phyloP scores from a whole-genome alignment of 352 stramenopile genomes.

The Aphanomyces euteiches region DNA sequence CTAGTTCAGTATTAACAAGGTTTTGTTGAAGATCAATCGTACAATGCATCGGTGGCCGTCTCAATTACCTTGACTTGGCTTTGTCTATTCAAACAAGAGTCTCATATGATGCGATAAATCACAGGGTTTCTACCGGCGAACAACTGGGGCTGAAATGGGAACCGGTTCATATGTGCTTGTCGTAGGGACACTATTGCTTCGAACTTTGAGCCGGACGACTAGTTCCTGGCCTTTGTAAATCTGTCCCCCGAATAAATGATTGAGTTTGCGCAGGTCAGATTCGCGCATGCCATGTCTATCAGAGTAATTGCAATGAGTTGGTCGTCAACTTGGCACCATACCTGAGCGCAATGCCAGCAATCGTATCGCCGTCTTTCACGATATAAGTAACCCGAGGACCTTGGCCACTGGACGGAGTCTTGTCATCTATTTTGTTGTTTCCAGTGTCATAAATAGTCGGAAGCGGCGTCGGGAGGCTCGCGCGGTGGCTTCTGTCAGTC shows the following conservation, averaged over 20 bases:
- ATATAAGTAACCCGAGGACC: slow-evolving; percentile 32
- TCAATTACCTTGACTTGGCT: background rate
- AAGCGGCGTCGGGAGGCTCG: background rate
- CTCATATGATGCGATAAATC: slow-evolving; percentile 2
- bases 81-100: slow-evolving; percentile 31
- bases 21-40: background rate
- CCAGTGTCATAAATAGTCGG: background rate
- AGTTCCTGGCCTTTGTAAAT: slow-evolving; percentile 46
- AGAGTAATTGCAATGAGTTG: background rate
- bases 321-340: slow-evolving; percentile 20
- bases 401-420: background rate
- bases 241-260: slow-evolving; percentile 45
- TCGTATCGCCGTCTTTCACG: slow-evolving; percentile 44
- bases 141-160: background rate
- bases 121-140: background rate
- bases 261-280: slow-evolving; percentile 50
- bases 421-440: background rate
- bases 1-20: no score
- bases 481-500: background rate
- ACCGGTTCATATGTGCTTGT: background rate
- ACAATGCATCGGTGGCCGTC: background rate
- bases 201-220: slow-evolving; percentile 33
- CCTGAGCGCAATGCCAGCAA: slow-evolving; percentile 44
- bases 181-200: slow-evolving; percentile 10
- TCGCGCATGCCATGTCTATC: slow-evolving; percentile 50